Evolutionary conservation across 2,329 filamentous ascomycete species (phyloP).

Genomic region (Aspergillus brunneoviolaceus): DNA sequence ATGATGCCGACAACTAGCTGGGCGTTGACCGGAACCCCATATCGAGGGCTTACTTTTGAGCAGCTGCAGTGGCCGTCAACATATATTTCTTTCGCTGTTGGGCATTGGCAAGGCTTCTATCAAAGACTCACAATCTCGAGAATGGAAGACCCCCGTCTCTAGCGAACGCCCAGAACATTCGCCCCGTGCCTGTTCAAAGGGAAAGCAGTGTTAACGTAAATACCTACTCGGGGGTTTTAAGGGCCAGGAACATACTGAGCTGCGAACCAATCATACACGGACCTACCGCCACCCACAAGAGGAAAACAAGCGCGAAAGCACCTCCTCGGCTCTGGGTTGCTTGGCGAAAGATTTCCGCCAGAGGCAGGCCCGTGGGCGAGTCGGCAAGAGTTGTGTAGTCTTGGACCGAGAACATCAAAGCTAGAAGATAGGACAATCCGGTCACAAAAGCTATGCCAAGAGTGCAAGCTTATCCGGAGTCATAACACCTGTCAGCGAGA

Average conservation of each 20-base stretch:
- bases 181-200: conserved; percentile 44
- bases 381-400: conserved; percentile 46
- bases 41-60: conserved; percentile 45
- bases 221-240: not conserved
- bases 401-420: conserved; percentile 54
- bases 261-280: conserved; percentile 37
- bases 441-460: conserved; percentile 53
- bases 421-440: conserved; percentile 50
- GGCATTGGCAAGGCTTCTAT: not conserved
- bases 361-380: conserved; percentile 52
- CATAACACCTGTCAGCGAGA: not conserved
- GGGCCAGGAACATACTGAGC: conserved; percentile 21
- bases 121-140: conserved; percentile 24
- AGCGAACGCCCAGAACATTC: conserved; percentile 61
- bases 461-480: conserved; percentile 39
- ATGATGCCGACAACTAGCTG: conserved; percentile 52
- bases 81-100: not conserved
- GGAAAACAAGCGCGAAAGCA: conserved; percentile 52
- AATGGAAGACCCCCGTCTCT: conserved; percentile 50
- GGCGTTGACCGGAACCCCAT: conserved; percentile 54
- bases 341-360: conserved; percentile 66
- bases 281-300: conserved; percentile 35
- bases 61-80: conserved; percentile 31
- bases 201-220: not conserved
- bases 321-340: conserved; percentile 53